Evolutionary conservation across 2,329 filamentous ascomycete genomes (phyloP).

Genomic region (Diaporthe velutina): DNA sequence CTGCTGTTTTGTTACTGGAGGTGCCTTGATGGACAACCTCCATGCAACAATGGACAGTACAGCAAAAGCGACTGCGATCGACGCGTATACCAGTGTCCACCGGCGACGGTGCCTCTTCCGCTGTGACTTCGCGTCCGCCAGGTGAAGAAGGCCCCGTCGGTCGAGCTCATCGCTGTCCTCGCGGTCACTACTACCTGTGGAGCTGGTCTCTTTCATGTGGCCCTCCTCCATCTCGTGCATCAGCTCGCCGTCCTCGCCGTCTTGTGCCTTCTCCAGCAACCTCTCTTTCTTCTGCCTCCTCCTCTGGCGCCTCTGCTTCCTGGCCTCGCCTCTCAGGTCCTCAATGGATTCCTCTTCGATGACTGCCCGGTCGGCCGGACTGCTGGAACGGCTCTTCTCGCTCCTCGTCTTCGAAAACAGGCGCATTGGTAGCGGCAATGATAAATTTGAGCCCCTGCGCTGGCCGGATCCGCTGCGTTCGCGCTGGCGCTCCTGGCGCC

Average conservation of each 20-base stretch:
- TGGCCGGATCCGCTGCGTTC: constrained; percentile 57
- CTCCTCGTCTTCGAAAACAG: constrained; percentile 55
- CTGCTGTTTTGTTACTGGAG: constrained; percentile 47
- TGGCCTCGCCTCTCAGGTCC: constrained; percentile 64
- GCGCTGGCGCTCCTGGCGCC: constrained; percentile 60
- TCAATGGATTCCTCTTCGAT: constrained; percentile 56
- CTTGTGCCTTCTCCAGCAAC: constrained; percentile 64
- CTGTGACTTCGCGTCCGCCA: constrained; percentile 60
- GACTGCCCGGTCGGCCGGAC: constrained; percentile 52
- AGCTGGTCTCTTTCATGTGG: constrained; percentile 75
- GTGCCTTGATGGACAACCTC: constrained; percentile 67
- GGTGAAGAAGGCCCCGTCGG: constrained; percentile 63
- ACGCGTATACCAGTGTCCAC: constrained; percentile 66
- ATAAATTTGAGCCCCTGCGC: constrained; percentile 55
- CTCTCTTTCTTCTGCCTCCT: constrained; percentile 66
- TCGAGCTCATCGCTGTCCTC: constrained; percentile 71
- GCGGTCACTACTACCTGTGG: constrained; percentile 72
- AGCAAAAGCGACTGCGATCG: constrained; percentile 66
- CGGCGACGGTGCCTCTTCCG: constrained; percentile 67
- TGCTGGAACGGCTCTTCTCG: constrained; percentile 52
- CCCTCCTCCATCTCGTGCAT: constrained; percentile 95
- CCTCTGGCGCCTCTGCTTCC: constrained; percentile 61
- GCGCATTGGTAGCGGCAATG: constrained; percentile 63
- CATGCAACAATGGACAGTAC: constrained; percentile 69
- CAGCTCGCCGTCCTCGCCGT: constrained; percentile 79